Conservation (phyloP, 192 early-diverging fungal genomes). For the Backusella luteola region DNA sequence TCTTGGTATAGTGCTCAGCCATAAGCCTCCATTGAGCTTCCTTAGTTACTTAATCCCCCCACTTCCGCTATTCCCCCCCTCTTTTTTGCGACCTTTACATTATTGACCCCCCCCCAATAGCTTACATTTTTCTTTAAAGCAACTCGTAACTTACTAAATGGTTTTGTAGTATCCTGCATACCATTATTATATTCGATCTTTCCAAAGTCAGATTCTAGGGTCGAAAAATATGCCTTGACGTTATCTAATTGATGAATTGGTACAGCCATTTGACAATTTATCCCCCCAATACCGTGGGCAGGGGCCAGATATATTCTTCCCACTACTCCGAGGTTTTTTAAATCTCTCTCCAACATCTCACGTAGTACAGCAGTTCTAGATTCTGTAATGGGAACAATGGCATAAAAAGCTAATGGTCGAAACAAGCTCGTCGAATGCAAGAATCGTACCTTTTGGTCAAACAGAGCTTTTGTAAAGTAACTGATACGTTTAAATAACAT, state of each 20-base stretch:
- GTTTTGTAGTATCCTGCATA: conserved; percentile 38
- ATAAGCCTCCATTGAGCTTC: background rate
- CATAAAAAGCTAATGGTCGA: conserved; percentile 31
- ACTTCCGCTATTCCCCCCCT: background rate
- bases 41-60: background rate
- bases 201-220: conserved; percentile 22
- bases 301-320: conserved; percentile 71
- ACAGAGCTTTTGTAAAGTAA: background rate
- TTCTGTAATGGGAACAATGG: conserved; percentile 15
- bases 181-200: conserved; percentile 30
- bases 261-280: conserved; percentile 76
- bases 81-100: background rate
- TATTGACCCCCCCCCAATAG: background rate
- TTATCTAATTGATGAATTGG: conserved; percentile 47
- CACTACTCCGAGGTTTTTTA: conserved; percentile 45
- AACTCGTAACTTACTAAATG: conserved; percentile 66
- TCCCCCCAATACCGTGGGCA: conserved; percentile 49
- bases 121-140: conserved; percentile 51
- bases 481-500: background rate
- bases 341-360: conserved; percentile 1
- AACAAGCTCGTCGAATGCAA: conserved; percentile 2
- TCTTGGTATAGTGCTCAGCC: background rate
- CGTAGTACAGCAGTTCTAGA: background rate
- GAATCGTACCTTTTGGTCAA: background rate
- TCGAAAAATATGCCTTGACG: conserved; percentile 55